These are phyloP conservation scores for Gelatoporia subvermispora DNA, from an alignment of 768 basidiomycete genomes.

Conservation along the genomic window DNA sequence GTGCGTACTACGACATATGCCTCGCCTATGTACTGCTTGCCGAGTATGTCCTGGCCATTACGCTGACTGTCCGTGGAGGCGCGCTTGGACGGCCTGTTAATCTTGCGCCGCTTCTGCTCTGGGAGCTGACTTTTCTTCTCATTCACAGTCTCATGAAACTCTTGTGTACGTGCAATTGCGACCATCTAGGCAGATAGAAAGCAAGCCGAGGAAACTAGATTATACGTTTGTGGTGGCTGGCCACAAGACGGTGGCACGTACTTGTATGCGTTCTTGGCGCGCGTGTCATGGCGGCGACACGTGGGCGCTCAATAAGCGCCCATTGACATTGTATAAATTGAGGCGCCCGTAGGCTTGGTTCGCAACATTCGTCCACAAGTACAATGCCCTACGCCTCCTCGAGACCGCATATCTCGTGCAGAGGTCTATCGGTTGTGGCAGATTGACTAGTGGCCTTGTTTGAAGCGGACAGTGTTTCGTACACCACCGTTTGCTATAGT, in stretches of 20 bases:
- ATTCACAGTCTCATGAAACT: constrained; percentile 50
- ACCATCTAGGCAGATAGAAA: constrained; percentile 38
- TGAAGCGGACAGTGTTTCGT: constrained; percentile 58
- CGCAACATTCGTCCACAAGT: constrained; percentile 21
- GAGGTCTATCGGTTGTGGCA: constrained; percentile 30
- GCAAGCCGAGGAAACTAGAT: constrained; percentile 1
- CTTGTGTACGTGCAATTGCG: constrained; percentile 52
- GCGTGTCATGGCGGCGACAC: not conserved
- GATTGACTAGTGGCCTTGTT: constrained; percentile 53
- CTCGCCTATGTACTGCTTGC: constrained; percentile 68
- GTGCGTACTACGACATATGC: constrained; percentile 63
- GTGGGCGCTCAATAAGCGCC: not conserved
- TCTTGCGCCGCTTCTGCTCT: constrained; percentile 48
- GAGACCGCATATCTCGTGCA: constrained; percentile 12
- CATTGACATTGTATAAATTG: not conserved
- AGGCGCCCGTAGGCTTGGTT: not conserved
- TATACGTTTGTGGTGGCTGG: not conserved
- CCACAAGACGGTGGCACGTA: not conserved
- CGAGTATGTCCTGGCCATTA: constrained; percentile 37
- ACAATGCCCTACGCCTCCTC: constrained; percentile 22
- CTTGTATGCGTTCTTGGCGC: not conserved
- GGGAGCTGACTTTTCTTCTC: constrained; percentile 40
- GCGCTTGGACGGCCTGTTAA: constrained; percentile 26
- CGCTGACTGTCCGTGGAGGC: constrained; percentile 27
- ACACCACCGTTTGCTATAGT: constrained; percentile 63